A percentile compares a stretch with the other conserved stretches of the same genome.
These are phyloP conservation scores for Mycena citricolor DNA, from an alignment of 1,284 basidiomycete species.

Conservation along the genomic window DNA sequence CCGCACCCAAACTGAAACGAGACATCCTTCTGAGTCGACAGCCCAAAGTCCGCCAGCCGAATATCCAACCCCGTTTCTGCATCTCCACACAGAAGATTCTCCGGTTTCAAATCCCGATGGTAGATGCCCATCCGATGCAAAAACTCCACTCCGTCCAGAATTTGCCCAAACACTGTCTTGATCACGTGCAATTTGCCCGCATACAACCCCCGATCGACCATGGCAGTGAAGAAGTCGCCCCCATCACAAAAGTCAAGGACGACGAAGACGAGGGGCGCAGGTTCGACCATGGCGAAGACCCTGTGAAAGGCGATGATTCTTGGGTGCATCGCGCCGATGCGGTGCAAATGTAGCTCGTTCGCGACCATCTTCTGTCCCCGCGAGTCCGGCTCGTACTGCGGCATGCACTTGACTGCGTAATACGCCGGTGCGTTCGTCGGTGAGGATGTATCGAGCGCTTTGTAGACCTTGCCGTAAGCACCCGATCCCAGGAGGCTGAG, in stretches of 20 bases:
- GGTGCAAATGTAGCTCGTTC: conserved; percentile 44
- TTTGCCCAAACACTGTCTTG: conserved; percentile 51
- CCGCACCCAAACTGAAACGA: conserved; percentile 40
- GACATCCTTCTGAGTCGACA: conserved; percentile 49
- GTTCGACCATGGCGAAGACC: conserved; percentile 48
- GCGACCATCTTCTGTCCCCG: conserved; percentile 8
- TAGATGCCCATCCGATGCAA: conserved; percentile 56
- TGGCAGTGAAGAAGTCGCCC: conserved; percentile 30
- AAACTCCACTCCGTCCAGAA: conserved; percentile 63
- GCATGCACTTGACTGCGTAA: conserved; percentile 24
- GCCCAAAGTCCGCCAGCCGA: conserved; percentile 67
- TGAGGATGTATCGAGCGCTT: conserved; percentile 28
- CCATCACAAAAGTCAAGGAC: conserved; percentile 51
- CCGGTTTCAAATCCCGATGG: conserved; percentile 74
- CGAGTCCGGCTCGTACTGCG: conserved; percentile 5
- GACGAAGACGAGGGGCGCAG: conserved; percentile 42
- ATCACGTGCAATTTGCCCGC: conserved; percentile 34
- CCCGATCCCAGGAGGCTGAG: conserved; percentile 31
- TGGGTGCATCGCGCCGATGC: conserved; percentile 59
- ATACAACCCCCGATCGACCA: conserved; percentile 26
- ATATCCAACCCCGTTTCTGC: conserved; percentile 44
- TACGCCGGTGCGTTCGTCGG: conserved; percentile 1
- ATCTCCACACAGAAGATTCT: conserved; percentile 68
- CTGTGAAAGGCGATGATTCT: conserved; percentile 67
- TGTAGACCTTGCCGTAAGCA: conserved; percentile 35